phyloP scores from a whole-genome alignment of 345 rosid genomes.

The Acer saccharum region DNA sequence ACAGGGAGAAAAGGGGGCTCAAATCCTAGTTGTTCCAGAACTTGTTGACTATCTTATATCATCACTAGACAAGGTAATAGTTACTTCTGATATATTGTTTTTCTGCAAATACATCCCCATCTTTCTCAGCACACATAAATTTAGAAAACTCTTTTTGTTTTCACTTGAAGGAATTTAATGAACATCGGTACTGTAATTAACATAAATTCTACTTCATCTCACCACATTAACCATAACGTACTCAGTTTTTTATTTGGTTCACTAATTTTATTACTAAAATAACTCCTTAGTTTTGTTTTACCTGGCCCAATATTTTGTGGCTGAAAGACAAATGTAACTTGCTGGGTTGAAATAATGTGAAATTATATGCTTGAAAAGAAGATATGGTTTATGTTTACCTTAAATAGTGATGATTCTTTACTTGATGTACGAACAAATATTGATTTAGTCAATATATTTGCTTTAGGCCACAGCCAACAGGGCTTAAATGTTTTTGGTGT shows the following conservation, averaged over 20 bases:
- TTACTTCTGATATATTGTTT: conserved; percentile 14
- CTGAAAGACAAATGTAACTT: neutral
- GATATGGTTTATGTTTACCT: neutral
- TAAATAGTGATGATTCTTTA: neutral
- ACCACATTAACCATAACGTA: neutral
- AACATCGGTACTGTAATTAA: neutral
- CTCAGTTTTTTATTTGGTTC: neutral
- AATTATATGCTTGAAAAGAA: neutral
- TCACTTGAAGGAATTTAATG: neutral
- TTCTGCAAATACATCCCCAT: neutral
- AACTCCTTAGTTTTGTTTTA: neutral
- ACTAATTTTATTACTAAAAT: neutral
- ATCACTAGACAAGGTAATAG: conserved; percentile 73
- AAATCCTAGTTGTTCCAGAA: conserved; percentile 80
- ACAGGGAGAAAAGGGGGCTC: conserved; percentile 90
- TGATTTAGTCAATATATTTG: neutral
- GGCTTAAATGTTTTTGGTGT: neutral
- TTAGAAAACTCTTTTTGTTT: neutral
- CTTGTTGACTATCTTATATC: conserved; percentile 75
- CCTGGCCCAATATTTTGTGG: neutral
- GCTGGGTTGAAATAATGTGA: neutral
- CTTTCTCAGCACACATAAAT: neutral
- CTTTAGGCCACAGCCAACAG: neutral
- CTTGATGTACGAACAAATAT: neutral
- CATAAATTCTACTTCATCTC: neutral